These are phyloP conservation scores for Alternaria sp. DNA, from an alignment of 2,329 filamentous ascomycete genomes.

Conservation along the genomic window DNA sequence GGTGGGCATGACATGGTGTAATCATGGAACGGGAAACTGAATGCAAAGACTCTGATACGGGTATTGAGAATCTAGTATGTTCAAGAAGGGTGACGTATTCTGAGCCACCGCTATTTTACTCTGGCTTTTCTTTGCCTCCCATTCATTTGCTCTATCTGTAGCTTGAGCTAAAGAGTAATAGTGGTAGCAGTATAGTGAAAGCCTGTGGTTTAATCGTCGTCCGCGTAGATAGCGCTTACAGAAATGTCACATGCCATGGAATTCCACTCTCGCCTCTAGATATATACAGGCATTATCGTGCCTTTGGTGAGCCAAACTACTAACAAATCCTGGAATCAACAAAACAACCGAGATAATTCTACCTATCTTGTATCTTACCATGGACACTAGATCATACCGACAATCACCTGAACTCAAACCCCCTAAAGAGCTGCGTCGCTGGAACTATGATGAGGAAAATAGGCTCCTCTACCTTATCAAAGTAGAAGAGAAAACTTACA, in stretches of 20 bases:
- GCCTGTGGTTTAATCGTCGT: background rate
- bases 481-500: background rate
- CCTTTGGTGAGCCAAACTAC: background rate
- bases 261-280: background rate
- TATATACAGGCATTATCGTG: background rate
- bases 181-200: background rate
- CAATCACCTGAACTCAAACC: background rate
- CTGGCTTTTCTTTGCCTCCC: background rate
- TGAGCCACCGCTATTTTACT: background rate
- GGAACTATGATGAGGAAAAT: constrained; percentile 13
- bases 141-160: background rate
- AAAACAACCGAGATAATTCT: background rate
- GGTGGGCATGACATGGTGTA: background rate
- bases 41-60: background rate
- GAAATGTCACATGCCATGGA: background rate
- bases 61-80: background rate
- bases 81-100: background rate
- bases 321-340: background rate
- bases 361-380: background rate
- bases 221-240: background rate
- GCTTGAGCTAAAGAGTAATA: background rate
- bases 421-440: constrained; percentile 5
- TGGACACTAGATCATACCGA: background rate
- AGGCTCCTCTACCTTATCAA: constrained; percentile 8
- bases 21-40: background rate